These are phyloP conservation scores for Hymenoscyphus albidus DNA, from an alignment of 2,329 filamentous ascomycete genomes.

Conservation along the genomic window DNA sequence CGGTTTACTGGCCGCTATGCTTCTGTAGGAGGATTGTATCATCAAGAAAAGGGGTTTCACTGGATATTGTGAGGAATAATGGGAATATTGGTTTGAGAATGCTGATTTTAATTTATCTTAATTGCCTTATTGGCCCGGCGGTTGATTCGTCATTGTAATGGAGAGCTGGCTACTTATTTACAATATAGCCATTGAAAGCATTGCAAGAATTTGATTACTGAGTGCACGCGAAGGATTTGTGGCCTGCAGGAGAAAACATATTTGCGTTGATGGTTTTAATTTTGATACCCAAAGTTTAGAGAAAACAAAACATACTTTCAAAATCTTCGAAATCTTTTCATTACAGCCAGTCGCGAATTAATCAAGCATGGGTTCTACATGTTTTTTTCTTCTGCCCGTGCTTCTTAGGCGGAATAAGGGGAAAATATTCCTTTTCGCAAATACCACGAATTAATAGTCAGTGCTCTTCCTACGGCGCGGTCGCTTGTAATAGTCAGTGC, in stretches of 20 bases:
- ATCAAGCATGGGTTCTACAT: too few relatives aligned
- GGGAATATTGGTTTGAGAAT: not conserved
- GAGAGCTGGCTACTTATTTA: constrained; percentile 12
- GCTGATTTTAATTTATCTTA: constrained; percentile 5
- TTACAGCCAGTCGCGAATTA: too few relatives aligned
- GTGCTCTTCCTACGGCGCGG: too few relatives aligned
- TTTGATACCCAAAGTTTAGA: not conserved
- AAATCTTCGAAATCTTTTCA: not conserved
- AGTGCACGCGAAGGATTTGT: not conserved
- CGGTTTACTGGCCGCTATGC: not conserved
- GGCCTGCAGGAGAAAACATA: not conserved
- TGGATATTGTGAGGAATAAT: not conserved
- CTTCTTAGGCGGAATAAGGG: too few relatives aligned
- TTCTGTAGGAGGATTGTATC: not conserved
- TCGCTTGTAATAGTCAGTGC: too few relatives aligned
- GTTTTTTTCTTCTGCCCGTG: too few relatives aligned
- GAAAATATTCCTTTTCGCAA: too few relatives aligned
- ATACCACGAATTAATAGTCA: too few relatives aligned
- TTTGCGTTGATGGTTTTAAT: not conserved
- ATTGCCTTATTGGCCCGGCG: constrained; percentile 12
- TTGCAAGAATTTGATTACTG: constrained; percentile 1
- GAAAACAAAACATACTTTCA: not conserved
- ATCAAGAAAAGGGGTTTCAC: not conserved
- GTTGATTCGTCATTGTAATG: constrained; percentile 17
- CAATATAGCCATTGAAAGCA: constrained; percentile 8